These are phyloP conservation scores for Ceratobasidium sp. DNA, from an alignment of 1,284 basidiomycete genomes.

Conservation along the genomic window DNA sequence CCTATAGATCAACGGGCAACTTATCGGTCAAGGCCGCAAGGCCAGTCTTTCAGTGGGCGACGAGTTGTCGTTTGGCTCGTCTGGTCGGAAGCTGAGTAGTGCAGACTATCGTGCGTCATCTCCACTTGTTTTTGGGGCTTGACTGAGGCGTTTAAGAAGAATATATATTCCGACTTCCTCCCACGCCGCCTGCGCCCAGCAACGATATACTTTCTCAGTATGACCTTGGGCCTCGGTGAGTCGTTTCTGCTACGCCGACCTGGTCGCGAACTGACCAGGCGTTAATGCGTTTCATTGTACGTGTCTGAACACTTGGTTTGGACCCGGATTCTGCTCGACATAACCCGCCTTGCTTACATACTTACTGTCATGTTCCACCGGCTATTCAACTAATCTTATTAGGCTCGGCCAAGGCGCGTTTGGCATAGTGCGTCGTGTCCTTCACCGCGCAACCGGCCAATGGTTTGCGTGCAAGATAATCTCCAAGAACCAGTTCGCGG, in stretches of 20 bases:
- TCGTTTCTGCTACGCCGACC: constrained; percentile 1
- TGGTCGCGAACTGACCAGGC: neutral
- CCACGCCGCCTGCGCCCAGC: constrained; percentile 61
- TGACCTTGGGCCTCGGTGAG: constrained; percentile 68
- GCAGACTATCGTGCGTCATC: constrained; percentile 70
- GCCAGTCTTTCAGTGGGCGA: constrained; percentile 80
- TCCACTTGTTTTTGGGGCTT: neutral
- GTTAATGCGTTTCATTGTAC: neutral
- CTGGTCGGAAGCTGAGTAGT: constrained; percentile 61
- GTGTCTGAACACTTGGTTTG: neutral
- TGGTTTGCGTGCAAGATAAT: constrained; percentile 86
- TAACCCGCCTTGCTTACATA: neutral
- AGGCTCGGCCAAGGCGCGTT: constrained; percentile 82
- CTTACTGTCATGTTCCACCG: too few relatives aligned
- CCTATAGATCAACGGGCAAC: constrained; percentile 76
- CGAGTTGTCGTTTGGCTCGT: constrained; percentile 83
- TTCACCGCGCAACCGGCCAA: constrained; percentile 69
- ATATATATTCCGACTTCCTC: constrained; percentile 68
- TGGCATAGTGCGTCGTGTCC: constrained; percentile 80
- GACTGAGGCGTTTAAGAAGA: constrained; percentile 55
- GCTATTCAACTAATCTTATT: too few relatives aligned
- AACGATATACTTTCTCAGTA: constrained; percentile 73
- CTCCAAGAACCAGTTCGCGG: constrained; percentile 58
- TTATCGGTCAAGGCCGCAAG: constrained; percentile 69
- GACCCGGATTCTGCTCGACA: neutral